Evolutionary conservation across 352 stramenopile species (phyloP), one percentile per base, ranked within the genome.

Genomic region (Globisporangium lucens): DNA sequence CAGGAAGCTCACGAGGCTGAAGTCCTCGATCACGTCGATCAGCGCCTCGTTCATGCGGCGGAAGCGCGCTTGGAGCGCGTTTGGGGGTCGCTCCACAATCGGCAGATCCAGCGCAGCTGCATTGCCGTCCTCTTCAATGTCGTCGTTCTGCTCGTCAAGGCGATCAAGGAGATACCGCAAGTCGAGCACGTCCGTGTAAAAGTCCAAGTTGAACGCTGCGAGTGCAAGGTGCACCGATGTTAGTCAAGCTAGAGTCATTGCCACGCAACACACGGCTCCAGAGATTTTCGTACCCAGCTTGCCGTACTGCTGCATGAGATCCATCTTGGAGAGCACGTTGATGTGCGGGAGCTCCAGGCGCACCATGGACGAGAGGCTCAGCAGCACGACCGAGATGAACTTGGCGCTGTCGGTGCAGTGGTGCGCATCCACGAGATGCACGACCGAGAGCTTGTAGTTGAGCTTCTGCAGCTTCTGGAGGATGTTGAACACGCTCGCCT

Each of bases 311-410:
- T 98, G 82, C 62, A 99, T 96, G 30, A 99, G 80, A 81, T 99
- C 98, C 64, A 98, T 98, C 82, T 99, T 99, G 41, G 96, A 99
- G 4, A 99, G 79, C 13, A 99, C 90, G 75, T 99, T 99, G 22
- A 99, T 88, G 73, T 99, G 97, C 27, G 98, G 98, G 15, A 99
- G 77, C 70, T 99, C 97, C 35, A 99, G 88, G 15, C 82, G 82
- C 51, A 98, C 97, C 98, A 99, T 99, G 13, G 97, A 98, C 68
- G 89, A 98, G 49, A 99, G 85, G 56, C 94, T 98, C 52, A 99
- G 82, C 60, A 99, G 85, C 41, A 92, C 87, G 8, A 98, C 96
- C 20, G 96, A 98, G 53, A 99, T 97, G 77, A 99, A 99, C 80
- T 99, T 99, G 71, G 91, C 81, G 49, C 96, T 97, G 75, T 99